A percentile compares a stretch with the other conserved stretches of the same genome.
Evolutionary conservation across 352 stramenopile species (phyloP).

Genomic region (Pythium periplocum): DNA sequence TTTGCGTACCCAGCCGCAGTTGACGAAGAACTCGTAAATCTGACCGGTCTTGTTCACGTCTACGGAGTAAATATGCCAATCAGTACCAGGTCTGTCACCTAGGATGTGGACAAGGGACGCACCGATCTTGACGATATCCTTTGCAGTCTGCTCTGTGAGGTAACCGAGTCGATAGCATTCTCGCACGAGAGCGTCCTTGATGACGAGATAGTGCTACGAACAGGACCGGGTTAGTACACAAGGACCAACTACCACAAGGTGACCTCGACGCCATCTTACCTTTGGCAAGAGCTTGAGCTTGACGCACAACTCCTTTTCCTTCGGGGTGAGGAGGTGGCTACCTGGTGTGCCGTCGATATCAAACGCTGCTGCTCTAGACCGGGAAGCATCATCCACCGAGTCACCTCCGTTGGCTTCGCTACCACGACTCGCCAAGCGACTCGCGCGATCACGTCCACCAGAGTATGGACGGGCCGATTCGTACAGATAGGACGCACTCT

Average conservation of each 20-base stretch:
- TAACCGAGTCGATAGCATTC: slow-evolving; percentile 78
- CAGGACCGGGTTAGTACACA: background rate
- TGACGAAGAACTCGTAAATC: slow-evolving; percentile 89
- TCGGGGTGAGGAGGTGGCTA: slow-evolving; percentile 84
- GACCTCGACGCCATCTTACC: slow-evolving; percentile 21
- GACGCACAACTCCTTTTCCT: slow-evolving; percentile 88
- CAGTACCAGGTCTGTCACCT: background rate
- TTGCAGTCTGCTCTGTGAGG: slow-evolving; percentile 67
- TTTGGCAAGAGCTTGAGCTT: slow-evolving; percentile 89
- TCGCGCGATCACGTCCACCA: slow-evolving; percentile 57
- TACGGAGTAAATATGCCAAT: slow-evolving; percentile 10
- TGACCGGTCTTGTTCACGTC: slow-evolving; percentile 81
- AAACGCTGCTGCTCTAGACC: slow-evolving; percentile 37
- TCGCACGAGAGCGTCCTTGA: slow-evolving; percentile 93
- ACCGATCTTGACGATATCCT: slow-evolving; percentile 91
- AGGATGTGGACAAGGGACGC: slow-evolving; percentile 10
- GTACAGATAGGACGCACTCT: slow-evolving; percentile 85
- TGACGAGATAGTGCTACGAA: slow-evolving; percentile 89
- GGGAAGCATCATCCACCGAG: slow-evolving; percentile 23
- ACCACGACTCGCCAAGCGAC: slow-evolving; percentile 60
- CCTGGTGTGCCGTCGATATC: slow-evolving; percentile 81
- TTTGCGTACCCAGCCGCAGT: slow-evolving; percentile 81
- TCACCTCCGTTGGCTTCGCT: slow-evolving; percentile 25
- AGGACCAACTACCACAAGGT: background rate
- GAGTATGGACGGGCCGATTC: slow-evolving; percentile 55